phyloP scores from a whole-genome alignment of 192 early-diverging fungal species.

The Backusella macrospora region DNA sequence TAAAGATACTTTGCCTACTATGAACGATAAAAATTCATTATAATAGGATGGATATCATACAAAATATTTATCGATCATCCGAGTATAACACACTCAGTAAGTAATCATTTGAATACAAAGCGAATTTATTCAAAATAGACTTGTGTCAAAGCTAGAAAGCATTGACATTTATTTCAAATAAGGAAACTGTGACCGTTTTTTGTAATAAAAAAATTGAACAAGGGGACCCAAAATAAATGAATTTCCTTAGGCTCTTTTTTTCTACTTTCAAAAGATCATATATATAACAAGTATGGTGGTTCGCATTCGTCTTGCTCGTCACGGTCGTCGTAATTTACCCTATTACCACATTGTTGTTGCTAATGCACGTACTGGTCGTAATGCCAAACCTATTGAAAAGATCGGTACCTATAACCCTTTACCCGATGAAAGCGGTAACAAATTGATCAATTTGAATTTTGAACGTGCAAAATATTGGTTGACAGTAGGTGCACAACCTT shows the following conservation, averaged over 20 bases:
- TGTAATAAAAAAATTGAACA: neutral
- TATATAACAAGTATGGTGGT: conserved; percentile 57
- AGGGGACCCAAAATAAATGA: conserved; percentile 2
- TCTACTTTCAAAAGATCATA: neutral
- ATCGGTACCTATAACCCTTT: conserved; percentile 92
- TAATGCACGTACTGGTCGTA: conserved; percentile 75
- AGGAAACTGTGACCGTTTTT: neutral
- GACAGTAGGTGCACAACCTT: conserved; percentile 93
- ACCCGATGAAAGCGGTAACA: conserved; percentile 72
- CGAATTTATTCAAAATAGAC: too few species aligned
- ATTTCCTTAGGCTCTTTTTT: neutral
- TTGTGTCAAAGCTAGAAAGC: too few species aligned
- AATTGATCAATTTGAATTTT: conserved; percentile 85
- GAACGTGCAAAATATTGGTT: conserved; percentile 97
- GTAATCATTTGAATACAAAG: too few species aligned
- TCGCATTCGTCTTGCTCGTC: conserved; percentile 87
- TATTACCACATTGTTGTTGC: conserved; percentile 95
- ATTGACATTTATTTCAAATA: too few species aligned
- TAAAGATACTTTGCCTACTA: too few species aligned
- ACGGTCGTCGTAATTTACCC: conserved; percentile 86
- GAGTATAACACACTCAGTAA: too few species aligned
- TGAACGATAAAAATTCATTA: too few species aligned
- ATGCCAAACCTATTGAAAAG: conserved; percentile 89
- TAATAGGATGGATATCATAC: too few species aligned
- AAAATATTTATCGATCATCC: too few species aligned